These are phyloP conservation scores for Saccharum officinarum DNA, from an alignment of 176 grass and related monocot genomes.

Conservation along the genomic window DNA sequence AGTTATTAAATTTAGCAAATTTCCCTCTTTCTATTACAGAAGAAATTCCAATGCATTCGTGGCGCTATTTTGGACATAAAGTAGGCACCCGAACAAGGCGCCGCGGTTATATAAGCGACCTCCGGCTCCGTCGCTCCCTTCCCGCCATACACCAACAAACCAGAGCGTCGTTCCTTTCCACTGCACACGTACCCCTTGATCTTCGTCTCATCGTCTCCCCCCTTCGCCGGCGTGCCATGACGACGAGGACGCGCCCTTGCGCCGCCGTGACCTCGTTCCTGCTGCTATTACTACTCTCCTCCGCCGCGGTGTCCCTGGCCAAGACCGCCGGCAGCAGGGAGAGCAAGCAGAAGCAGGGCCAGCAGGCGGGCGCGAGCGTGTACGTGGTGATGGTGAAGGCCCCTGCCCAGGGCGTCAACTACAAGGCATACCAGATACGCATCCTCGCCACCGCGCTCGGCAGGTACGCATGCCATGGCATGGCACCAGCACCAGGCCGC, in stretches of 20 bases:
- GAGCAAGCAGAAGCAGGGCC: background rate
- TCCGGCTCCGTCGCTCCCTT: conserved; percentile 2
- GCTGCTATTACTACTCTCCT: background rate
- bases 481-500: background rate
- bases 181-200: background rate
- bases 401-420: conserved; percentile 6
- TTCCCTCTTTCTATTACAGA: no score
- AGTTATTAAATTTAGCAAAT: no score
- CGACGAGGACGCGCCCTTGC: background rate
- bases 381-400: conserved; percentile 46
- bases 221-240: background rate
- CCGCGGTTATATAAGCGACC: background rate
- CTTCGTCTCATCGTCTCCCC: no score
- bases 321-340: background rate
- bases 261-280: background rate
- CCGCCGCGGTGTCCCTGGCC: background rate
- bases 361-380: background rate
- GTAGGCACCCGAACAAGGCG: background rate
- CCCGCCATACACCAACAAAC: conserved; percentile 33
- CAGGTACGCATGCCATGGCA: conserved; percentile 22
- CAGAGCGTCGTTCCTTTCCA: background rate
- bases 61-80: no score
- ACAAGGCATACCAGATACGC: conserved; percentile 12
- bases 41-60: no score
- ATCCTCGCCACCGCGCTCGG: conserved; percentile 51